A percentile compares a stretch with the other conserved stretches of the same genome.
phyloP scores from a whole-genome alignment of 1,139 yeast genomes.

The Lodderomyces parapsilosis region DNA sequence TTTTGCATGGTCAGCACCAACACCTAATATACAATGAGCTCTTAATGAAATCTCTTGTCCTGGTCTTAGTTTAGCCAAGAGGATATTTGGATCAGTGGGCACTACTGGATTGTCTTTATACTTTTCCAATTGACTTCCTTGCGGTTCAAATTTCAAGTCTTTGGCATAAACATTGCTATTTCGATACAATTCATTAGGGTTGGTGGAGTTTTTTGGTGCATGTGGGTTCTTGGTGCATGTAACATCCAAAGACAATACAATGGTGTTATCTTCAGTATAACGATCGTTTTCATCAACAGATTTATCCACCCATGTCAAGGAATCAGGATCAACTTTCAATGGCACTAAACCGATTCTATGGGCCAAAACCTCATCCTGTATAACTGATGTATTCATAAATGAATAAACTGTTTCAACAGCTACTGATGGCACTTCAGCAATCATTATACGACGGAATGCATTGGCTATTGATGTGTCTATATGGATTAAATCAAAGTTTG shows the following conservation, averaged over 20 bases:
- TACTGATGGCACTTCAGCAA: conserved; percentile 92
- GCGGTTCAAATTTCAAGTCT: conserved; percentile 88
- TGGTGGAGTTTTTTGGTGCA: conserved; percentile 75
- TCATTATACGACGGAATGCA: conserved; percentile 96
- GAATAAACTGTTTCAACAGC: conserved; percentile 91
- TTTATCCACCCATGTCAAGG: conserved; percentile 72
- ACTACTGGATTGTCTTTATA: conserved; percentile 70
- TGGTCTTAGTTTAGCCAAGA: conserved; percentile 90
- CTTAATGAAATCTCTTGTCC: conserved; percentile 92
- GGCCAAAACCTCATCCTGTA: conserved; percentile 95
- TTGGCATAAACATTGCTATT: conserved; percentile 86
- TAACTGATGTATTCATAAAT: conserved; percentile 91
- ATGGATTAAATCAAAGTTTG: conserved; percentile 83
- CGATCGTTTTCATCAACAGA: conserved; percentile 63
- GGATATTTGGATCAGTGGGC: conserved; percentile 82
- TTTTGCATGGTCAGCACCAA: conserved; percentile 95
- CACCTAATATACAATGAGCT: conserved; percentile 88
- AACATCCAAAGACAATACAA: conserved; percentile 78
- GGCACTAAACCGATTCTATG: conserved; percentile 94
- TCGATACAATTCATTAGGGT: conserved; percentile 79
- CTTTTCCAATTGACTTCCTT: conserved; percentile 76
- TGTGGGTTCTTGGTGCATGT: conserved; percentile 83
- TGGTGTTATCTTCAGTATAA: conserved; percentile 83
- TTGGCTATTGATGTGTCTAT: conserved; percentile 91
- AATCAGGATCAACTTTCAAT: conserved; percentile 88